Evolutionary conservation across 2,329 filamentous ascomycete genomes (phyloP).

Genomic region (Microsporum canis): DNA sequence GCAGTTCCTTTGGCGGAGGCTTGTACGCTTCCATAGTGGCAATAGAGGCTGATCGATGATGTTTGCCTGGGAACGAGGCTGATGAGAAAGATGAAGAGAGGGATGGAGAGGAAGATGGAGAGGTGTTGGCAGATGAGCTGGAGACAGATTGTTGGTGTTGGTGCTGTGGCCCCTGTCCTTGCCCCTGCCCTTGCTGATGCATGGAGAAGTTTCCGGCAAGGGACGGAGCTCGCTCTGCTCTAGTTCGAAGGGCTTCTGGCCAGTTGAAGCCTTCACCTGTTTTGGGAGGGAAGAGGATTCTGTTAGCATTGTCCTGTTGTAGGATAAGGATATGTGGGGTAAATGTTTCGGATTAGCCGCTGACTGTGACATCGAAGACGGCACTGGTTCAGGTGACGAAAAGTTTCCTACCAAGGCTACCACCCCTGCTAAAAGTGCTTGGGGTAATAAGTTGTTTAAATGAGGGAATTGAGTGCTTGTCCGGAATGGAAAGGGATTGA

Average conservation of each 20-base stretch:
- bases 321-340: slow-evolving; percentile 18
- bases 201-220: slow-evolving; percentile 19
- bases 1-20: slow-evolving; percentile 20
- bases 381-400: not conserved
- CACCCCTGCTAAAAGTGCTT: not conserved
- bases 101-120: slow-evolving; percentile 20
- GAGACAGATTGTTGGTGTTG: not conserved
- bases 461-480: not conserved
- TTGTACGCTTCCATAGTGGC: slow-evolving; percentile 41
- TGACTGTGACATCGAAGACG: not conserved
- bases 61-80: slow-evolving; percentile 27
- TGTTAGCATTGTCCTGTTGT: slow-evolving; percentile 24
- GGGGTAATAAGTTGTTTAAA: not conserved
- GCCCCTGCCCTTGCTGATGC: not conserved
- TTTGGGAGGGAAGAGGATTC: slow-evolving; percentile 21
- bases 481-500: slow-evolving; percentile 3
- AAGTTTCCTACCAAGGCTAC: slow-evolving; percentile 1
- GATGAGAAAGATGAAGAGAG: slow-evolving; percentile 19
- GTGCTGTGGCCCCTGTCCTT: not conserved
- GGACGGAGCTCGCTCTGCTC: slow-evolving; percentile 65
- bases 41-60: slow-evolving; percentile 33
- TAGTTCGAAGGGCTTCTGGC: slow-evolving; percentile 86
- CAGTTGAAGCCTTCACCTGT: slow-evolving; percentile 93
- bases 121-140: slow-evolving; percentile 16
- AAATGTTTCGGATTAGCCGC: not conserved